Evolutionary conservation across 1,284 basidiomycete genomes (phyloP).

Genomic region (Papiliotrema fonsecae): DNA sequence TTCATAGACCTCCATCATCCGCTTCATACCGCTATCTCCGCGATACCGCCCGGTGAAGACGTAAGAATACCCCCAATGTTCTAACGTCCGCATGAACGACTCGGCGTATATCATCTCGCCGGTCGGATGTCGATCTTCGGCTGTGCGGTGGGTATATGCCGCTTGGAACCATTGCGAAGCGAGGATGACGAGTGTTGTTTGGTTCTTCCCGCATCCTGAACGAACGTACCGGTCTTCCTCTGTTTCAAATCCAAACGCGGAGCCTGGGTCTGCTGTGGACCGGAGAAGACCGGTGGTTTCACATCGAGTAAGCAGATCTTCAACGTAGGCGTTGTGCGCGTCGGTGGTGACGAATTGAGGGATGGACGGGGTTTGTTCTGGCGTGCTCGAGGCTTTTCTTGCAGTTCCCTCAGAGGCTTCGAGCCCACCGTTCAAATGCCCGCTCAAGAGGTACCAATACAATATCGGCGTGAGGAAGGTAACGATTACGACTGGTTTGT

Average conservation of each 20-base stretch:
- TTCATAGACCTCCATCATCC: slow-evolving; percentile 29
- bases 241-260: slow-evolving; percentile 12
- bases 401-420: neutral
- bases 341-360: slow-evolving; percentile 16
- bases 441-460: no score
- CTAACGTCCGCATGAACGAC: slow-evolving; percentile 34
- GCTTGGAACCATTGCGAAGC: slow-evolving; percentile 27
- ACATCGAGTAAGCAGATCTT: slow-evolving; percentile 21
- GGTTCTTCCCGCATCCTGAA: slow-evolving; percentile 32
- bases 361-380: neutral
- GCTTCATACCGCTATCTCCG: slow-evolving; percentile 31
- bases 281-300: slow-evolving; percentile 22
- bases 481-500: no score
- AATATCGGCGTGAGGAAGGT: no score
- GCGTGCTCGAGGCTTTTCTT: neutral
- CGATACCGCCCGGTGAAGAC: slow-evolving; percentile 32
- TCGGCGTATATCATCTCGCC: slow-evolving; percentile 38
- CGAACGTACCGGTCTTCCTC: slow-evolving; percentile 13
- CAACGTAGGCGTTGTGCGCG: slow-evolving; percentile 27
- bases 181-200: slow-evolving; percentile 37
- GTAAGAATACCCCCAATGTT: slow-evolving; percentile 33
- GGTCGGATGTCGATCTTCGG: no score
- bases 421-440: no score
- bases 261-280: slow-evolving; percentile 20
- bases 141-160: slow-evolving; percentile 21